These are phyloP conservation scores for Fomitopsis palustris DNA, from an alignment of 1,284 basidiomycete genomes.

Conservation along the genomic window DNA sequence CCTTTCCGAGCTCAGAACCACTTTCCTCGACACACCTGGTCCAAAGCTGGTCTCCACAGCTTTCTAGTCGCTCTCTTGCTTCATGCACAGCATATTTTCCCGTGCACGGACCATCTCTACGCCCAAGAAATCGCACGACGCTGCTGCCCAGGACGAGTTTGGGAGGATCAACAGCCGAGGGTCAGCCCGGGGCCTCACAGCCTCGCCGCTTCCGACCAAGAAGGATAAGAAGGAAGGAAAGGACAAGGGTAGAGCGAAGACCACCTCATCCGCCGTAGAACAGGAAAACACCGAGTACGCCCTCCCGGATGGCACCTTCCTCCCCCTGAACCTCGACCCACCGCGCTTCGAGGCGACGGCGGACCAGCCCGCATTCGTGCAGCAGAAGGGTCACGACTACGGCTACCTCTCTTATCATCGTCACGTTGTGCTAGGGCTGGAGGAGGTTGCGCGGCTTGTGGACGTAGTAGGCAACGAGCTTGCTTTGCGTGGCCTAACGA, in stretches of 20 bases:
- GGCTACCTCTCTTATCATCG: conserved; percentile 70
- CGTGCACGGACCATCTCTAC: conserved; percentile 52
- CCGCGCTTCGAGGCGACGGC: conserved; percentile 31
- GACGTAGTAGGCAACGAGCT: conserved; percentile 72
- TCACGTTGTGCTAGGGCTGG: conserved; percentile 72
- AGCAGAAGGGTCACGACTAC: conserved; percentile 45
- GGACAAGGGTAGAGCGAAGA: conserved; percentile 36
- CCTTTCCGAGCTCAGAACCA: neutral
- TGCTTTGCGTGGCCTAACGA: conserved; percentile 71
- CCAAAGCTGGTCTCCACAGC: neutral
- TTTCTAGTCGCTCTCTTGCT: conserved; percentile 25
- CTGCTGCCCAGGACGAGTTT: conserved; percentile 54
- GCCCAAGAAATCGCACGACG: conserved; percentile 33
- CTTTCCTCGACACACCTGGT: neutral
- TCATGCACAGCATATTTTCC: conserved; percentile 58
- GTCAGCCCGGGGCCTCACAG: conserved; percentile 32
- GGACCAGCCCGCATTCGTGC: conserved; percentile 25
- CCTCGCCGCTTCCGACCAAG: conserved; percentile 25
- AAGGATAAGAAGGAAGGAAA: conserved; percentile 53
- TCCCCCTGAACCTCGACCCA: conserved; percentile 54
- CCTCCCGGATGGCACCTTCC: conserved; percentile 62
- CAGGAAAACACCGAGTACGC: conserved; percentile 35
- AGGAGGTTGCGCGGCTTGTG: conserved; percentile 70
- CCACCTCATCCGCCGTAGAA: conserved; percentile 23
- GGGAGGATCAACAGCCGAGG: conserved; percentile 51